Percentiles rank a stretch among this genome's conserved stretches.
phyloP scores from a whole-genome alignment of 2,329 filamentous ascomycete species.

The Xenosphaeropsis pyriputrescens region DNA sequence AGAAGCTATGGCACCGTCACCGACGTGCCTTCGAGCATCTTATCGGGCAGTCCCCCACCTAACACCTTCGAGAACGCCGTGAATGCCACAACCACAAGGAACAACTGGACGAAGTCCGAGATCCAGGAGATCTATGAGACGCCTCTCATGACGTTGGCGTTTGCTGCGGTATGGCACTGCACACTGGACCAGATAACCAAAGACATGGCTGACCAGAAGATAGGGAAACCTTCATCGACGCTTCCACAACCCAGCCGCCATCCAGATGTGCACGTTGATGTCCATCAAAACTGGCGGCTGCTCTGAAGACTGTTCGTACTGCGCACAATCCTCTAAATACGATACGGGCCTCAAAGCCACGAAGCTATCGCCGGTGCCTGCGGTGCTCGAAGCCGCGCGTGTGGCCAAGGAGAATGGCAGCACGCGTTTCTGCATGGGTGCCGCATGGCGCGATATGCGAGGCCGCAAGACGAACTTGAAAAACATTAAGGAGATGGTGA shows the following conservation, averaged over 20 bases:
- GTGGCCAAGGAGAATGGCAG: slow-evolving; percentile 71
- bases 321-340: slow-evolving; percentile 76
- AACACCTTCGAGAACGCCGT: slow-evolving; percentile 29
- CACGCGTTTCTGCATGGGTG: slow-evolving; percentile 91
- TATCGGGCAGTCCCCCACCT: neutral
- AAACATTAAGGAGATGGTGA: slow-evolving; percentile 78
- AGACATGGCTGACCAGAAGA: too few relatives aligned
- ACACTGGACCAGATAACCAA: too few relatives aligned
- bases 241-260: slow-evolving; percentile 70
- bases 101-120: slow-evolving; percentile 70
- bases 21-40: neutral
- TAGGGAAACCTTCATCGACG: slow-evolving; percentile 67
- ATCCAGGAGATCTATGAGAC: slow-evolving; percentile 71
- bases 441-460: slow-evolving; percentile 88
- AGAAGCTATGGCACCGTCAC: slow-evolving; percentile 3
- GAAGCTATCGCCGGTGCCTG: slow-evolving; percentile 65
- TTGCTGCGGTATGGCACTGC: slow-evolving; percentile 50
- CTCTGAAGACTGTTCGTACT: slow-evolving; percentile 87
- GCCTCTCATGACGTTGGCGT: slow-evolving; percentile 65
- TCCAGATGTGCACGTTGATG: slow-evolving; percentile 90
- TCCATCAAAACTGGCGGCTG: slow-evolving; percentile 94
- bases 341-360: slow-evolving; percentile 63
- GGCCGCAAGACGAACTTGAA: slow-evolving; percentile 71
- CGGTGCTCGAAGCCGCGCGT: slow-evolving; percentile 64
- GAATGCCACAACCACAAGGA: slow-evolving; percentile 43